A percentile compares a stretch with the other conserved stretches of the same genome.
These are phyloP conservation scores for Trichoderma erinaceum DNA, from an alignment of 495 filamentous ascomycete genomes.

Conservation along the genomic window DNA sequence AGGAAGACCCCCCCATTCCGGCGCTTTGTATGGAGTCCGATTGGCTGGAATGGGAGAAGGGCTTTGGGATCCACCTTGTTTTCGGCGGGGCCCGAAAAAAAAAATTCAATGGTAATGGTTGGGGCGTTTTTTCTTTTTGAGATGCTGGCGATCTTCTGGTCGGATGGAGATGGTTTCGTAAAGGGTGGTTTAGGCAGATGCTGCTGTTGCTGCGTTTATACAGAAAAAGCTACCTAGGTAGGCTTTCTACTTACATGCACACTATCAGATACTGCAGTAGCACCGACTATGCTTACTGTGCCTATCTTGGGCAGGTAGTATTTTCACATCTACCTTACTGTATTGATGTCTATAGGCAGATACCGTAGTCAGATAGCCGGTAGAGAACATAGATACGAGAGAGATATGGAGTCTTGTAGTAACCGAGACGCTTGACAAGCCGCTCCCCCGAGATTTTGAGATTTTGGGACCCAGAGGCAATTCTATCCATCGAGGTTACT, in stretches of 20 bases:
- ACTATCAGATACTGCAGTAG: too few species aligned
- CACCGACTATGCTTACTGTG: too few species aligned
- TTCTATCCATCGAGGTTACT: not conserved
- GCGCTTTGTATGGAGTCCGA: not conserved
- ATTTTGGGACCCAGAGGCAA: not conserved
- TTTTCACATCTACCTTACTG: too few species aligned
- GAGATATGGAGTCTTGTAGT: not conserved
- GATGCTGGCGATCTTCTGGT: not conserved
- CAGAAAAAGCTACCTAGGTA: too few species aligned
- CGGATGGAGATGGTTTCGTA: too few species aligned
- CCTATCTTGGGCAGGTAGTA: too few species aligned
- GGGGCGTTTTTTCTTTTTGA: not conserved
- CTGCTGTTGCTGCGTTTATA: too few species aligned
- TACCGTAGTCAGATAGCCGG: not conserved
- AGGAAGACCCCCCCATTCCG: not conserved
- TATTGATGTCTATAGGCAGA: not conserved
- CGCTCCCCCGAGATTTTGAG: conserved; percentile 1
- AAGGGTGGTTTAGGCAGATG: too few species aligned
- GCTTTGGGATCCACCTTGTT: not conserved
- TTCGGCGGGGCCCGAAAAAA: not conserved
- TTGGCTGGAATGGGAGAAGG: not conserved
- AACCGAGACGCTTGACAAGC: not conserved
- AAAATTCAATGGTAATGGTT: not conserved
- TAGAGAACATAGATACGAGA: not conserved
- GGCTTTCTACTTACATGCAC: too few species aligned